Percentiles rank a stretch among this genome's conserved stretches.
Evolutionary conservation across 495 filamentous ascomycete genomes (phyloP).

Genomic region (Aspergillus diversus): DNA sequence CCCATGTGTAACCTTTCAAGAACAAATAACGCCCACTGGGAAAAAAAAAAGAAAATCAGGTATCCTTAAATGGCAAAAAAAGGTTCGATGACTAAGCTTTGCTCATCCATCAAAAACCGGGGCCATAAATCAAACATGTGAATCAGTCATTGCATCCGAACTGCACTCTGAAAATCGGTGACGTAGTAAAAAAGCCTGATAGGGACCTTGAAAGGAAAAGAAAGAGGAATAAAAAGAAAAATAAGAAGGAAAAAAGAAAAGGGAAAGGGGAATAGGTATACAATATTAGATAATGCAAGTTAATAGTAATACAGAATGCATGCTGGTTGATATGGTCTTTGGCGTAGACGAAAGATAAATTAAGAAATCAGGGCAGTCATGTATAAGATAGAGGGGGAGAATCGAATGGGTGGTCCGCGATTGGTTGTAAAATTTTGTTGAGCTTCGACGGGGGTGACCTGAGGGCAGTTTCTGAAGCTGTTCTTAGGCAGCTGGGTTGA

Average conservation of each 20-base stretch:
- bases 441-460: background rate
- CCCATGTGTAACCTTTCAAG: background rate
- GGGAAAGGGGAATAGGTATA: constrained; percentile 10
- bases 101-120: background rate
- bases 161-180: constrained; percentile 3
- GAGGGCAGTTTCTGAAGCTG: background rate
- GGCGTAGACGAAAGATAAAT: constrained; percentile 7
- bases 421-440: too few relatives aligned
- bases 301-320: constrained; percentile 26
- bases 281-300: constrained; percentile 5
- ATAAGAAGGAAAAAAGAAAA: constrained; percentile 1
- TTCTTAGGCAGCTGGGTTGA: background rate
- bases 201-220: too few relatives aligned
- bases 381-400: background rate
- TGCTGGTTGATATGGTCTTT: constrained; percentile 5
- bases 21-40: background rate
- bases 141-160: background rate
- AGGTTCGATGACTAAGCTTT: background rate
- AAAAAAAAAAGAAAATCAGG: constrained; percentile 8
- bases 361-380: constrained; percentile 19
- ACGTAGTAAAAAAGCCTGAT: too few relatives aligned
- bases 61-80: background rate
- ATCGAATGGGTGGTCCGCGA: background rate
- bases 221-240: background rate
- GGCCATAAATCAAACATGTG: background rate